phyloP scores from a whole-genome alignment of 129 eudicot genomes.

The Arctium lappa region DNA sequence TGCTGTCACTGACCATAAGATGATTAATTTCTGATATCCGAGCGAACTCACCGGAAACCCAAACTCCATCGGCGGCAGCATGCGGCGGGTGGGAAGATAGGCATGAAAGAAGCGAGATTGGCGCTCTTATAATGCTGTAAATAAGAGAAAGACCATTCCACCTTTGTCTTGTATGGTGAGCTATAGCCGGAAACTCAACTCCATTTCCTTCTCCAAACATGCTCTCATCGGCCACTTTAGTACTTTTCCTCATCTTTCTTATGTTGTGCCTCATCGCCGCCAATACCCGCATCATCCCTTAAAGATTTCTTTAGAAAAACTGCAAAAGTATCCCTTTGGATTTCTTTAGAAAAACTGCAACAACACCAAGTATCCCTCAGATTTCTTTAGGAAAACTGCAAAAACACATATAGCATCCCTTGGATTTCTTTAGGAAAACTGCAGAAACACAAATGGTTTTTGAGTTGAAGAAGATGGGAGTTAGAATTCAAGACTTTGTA shows the following conservation, averaged over 20 bases:
- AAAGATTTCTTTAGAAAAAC: background rate
- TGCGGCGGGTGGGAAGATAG: slow-evolving; percentile 36
- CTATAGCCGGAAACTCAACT: slow-evolving; percentile 37
- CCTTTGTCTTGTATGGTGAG: slow-evolving; percentile 32
- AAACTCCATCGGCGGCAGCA: slow-evolving; percentile 46
- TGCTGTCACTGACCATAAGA: slow-evolving; percentile 66
- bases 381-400: background rate
- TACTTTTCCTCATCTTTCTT: slow-evolving; percentile 42
- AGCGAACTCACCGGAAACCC: slow-evolving; percentile 53
- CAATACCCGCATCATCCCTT: slow-evolving; percentile 33
- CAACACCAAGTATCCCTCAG: background rate
- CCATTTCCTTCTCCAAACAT: slow-evolving; percentile 44
- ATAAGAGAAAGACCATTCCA: slow-evolving; percentile 38
- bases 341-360: background rate
- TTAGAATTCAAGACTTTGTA: slow-evolving; percentile 1
- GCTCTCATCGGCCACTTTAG: slow-evolving; percentile 64
- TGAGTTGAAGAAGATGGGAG: slow-evolving; percentile 24
- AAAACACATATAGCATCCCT: background rate
- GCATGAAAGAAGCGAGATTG: slow-evolving; percentile 56
- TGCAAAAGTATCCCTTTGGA: background rate
- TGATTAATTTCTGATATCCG: slow-evolving; percentile 55
- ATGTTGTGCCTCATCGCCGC: slow-evolving; percentile 37
- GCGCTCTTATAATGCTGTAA: slow-evolving; percentile 43
- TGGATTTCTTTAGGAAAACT: background rate
- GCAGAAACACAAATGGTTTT: background rate